phyloP scores from a whole-genome alignment of 2,329 filamentous ascomycete species.

The Penicillium janthinellum region DNA sequence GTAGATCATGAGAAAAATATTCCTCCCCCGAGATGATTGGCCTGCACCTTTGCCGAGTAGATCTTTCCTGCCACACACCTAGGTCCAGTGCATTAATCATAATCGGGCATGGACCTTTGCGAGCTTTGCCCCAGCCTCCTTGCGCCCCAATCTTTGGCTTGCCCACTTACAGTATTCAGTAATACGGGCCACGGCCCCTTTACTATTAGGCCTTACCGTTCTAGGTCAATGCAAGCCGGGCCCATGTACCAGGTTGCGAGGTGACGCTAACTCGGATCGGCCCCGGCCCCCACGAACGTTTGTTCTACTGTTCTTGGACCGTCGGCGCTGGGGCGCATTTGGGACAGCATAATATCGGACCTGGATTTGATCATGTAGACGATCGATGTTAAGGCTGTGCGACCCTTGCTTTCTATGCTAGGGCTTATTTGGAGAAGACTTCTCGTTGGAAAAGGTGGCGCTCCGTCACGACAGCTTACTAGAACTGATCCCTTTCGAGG shows the following conservation, averaged over 20 bases:
- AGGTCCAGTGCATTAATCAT: background rate
- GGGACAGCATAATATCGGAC: background rate
- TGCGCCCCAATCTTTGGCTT: background rate
- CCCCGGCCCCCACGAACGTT: background rate
- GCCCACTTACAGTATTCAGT: background rate
- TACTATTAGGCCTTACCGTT: constrained; percentile 1
- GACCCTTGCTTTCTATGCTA: background rate
- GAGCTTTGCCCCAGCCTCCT: background rate
- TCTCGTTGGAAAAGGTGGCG: background rate
- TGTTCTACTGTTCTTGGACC: background rate
- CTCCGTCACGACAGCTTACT: background rate
- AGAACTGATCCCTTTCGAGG: background rate
- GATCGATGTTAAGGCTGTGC: background rate
- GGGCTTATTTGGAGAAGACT: background rate
- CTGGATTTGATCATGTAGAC: background rate
- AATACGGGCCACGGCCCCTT: background rate
- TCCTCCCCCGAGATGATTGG: constrained; percentile 8
- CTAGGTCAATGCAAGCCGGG: constrained; percentile 5
- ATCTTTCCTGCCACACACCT: background rate
- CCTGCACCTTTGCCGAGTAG: background rate
- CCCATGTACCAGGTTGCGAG: constrained; percentile 9
- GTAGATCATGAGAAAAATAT: constrained; percentile 10
- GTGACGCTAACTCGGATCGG: constrained; percentile 12
- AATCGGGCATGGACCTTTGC: background rate
- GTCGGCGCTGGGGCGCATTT: background rate